Base-by-base conservation (phyloP, 2,329 filamentous ascomycete genomes). In the Scleromitrula shiraiana region DNA sequence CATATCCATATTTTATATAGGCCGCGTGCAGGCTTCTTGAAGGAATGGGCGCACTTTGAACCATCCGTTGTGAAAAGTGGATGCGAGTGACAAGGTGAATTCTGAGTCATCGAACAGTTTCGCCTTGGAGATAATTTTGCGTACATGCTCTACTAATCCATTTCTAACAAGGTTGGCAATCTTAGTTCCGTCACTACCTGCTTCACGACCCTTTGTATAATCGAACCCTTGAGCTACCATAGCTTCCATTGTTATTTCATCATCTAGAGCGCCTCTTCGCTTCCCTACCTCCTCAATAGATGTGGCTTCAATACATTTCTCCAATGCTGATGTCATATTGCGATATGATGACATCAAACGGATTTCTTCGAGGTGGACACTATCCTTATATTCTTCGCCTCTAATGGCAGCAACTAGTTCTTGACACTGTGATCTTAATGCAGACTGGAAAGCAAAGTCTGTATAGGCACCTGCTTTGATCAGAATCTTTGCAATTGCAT, bases 1-100 rank as follows among this genome's bases (percentile, higher is more conserved):
- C 3, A 67, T 57, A 5, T 61, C 57, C 50, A 69, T 62, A 30
- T 68, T 68, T 7, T 66, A 66, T 10, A 64, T 46, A 12, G 37
- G 3, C 5, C 41, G 9, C 33, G 37, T 1, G 38, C 50, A 49
- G 49, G 36, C 41, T 7, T 15, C 15, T 29, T 23, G 41, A 12
- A 40, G 22, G 1, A 33, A 17, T 20, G 47, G 40, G 10, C 32
- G 9, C 20, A 24, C 7, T 14, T 0, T 3, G 2, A 1, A 8
- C 17, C 26, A 24, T 33, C 8, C 29, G 8, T 5, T 6, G 8
- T 2, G 1, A 6, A 3, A 2, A 2, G 8, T 14, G 2, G 7
- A 2, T 9, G 3, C 7, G 17, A 41, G 8, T 6, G 7, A 1
- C 12, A 19, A 10, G 7, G 12, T 41, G 12, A 22, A 41, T 9